phyloP scores from a whole-genome alignment of 257 asterid genomes.

The Anisodus acutangulus region DNA sequence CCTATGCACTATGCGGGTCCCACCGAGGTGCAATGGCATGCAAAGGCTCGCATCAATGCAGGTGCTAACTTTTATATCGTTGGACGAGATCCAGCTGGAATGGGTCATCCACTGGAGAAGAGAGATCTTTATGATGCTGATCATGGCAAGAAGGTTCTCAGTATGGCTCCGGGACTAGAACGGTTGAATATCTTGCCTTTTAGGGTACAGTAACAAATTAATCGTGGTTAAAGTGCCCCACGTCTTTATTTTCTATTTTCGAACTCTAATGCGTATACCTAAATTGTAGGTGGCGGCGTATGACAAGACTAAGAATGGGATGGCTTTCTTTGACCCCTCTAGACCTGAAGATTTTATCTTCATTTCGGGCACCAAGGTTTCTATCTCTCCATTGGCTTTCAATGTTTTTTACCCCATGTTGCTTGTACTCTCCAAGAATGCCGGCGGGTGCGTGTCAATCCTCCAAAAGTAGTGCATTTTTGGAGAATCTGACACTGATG shows the following conservation, averaged over 20 bases:
- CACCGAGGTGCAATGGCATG: slow-evolving; percentile 98
- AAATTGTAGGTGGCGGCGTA: slow-evolving; percentile 87
- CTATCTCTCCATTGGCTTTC: not conserved
- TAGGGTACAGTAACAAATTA: slow-evolving; percentile 53
- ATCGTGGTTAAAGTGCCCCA: not conserved
- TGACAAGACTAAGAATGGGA: slow-evolving; percentile 78
- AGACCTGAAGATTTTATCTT: slow-evolving; percentile 86
- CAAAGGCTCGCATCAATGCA: slow-evolving; percentile 92
- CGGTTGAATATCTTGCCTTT: slow-evolving; percentile 85
- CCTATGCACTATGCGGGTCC: slow-evolving; percentile 99
- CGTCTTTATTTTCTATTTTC: not conserved
- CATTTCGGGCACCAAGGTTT: slow-evolving; percentile 95
- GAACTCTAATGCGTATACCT: not conserved
- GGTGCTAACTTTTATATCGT: slow-evolving; percentile 94
- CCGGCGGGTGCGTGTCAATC: no score
- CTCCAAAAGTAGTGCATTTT: no score
- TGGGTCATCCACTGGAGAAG: slow-evolving; percentile 89
- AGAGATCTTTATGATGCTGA: slow-evolving; percentile 91
- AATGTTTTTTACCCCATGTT: not conserved
- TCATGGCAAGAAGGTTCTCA: slow-evolving; percentile 88
- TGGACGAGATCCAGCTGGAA: slow-evolving; percentile 95
- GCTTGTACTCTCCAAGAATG: not conserved
- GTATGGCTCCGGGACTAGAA: slow-evolving; percentile 97
- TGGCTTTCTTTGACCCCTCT: slow-evolving; percentile 97
- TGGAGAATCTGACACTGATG: no score